Base-by-base conservation (phyloP, 192 early-diverging fungal genomes). In the Coemansia sp. region DNA sequence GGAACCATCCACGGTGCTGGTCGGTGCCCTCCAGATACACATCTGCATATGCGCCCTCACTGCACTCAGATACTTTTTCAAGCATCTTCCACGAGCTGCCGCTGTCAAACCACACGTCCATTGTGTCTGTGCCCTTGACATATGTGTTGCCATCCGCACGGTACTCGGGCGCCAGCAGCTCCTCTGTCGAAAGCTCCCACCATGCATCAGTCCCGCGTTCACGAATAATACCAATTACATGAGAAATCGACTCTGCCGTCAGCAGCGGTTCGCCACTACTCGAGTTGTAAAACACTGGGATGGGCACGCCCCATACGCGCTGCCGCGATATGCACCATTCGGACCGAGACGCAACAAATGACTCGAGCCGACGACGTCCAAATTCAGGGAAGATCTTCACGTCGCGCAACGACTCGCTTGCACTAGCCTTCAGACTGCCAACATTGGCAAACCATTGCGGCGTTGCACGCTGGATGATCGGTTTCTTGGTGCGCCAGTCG, bases 71-170 rank as follows among this genome's bases (percentile, higher is more conserved):
- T 75, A 66, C 41, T 71, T 82, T 29, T 39, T 83, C 84, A 0
- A 93, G 65, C 64, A 87, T 71, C 27, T 86, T 87, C 91, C 91
- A 91, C 22, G 87, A 89, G 39, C 86, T 88, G 6, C 91, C 91
- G 63, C 87, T 90, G 64, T 93, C 91, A 60, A 93, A 93, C 90
- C 91, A 93, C 22, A 93, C 91, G 58, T 93, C 91, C 91, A 93
- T 91, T 0, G 90, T 93, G 62, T 93, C 91, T 31, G 69, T 77
- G n/a, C 91, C 90, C 39, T 81, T 72, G 31, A 71, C 70, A 54
- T 88, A 91, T 0, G 49, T 75, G 39, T 83, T 82, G n/a, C 88
- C 89, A 50, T 82, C 60, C 8, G 65, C 58, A 10, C 67, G 77
- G 64, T 88, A 88, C 55, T 83, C 65, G 3, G 88, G 87, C 9